Base-by-base conservation (phyloP, 164 flowering plant genomes). In the Berberis thunbergii region DNA sequence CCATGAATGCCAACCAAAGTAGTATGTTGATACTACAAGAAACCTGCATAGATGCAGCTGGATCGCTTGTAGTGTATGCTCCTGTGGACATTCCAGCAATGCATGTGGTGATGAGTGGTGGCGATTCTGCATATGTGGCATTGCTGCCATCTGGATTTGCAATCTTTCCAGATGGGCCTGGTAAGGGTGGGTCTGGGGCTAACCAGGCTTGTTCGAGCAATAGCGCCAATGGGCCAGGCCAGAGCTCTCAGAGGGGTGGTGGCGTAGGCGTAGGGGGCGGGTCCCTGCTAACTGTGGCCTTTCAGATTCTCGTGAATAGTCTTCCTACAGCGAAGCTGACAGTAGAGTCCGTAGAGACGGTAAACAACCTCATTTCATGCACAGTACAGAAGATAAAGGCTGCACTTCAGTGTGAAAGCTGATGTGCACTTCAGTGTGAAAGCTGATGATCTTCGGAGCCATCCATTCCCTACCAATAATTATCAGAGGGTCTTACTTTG, bases 41-140 rank as follows among this genome's bases (percentile, higher is more conserved):
- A 80, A 94, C 97, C 2, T 84, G 97, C 84, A 85, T 75, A 11
- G 98, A 90, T 70, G 82, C 86, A 5, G 72, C 97, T 0, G 97
- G 97, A 26, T 81, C 95, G 45, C 89, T 94, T 46, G 98, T 94
- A 59, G 95, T 94, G 73, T 94, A 94, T 83, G 97, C 97, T 26
- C 98, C 98, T 0, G 97, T 94, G 12, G 98, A 94, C 68, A 87
- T 90, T 3, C 97, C 97, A 0, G 98, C 98, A 57, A 88, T 90
- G 96, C 89, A 94, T 64, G 80, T 87, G 4, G 98, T 90, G 64
- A 94, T 94, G 98, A 91, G 82, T 77, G 98, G 98, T 60, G 98
- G 97, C 0, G 97, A 94, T 73, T 88, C 98, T 0, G 91, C 97
- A 2, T 90, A 85, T 69, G 97, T 94, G 72, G 96, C 98, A 1